Percentiles rank a stretch among this genome's conserved stretches.
Conservation (phyloP, 164 flowering plant genomes). For the Echeveria elegans region DNA sequence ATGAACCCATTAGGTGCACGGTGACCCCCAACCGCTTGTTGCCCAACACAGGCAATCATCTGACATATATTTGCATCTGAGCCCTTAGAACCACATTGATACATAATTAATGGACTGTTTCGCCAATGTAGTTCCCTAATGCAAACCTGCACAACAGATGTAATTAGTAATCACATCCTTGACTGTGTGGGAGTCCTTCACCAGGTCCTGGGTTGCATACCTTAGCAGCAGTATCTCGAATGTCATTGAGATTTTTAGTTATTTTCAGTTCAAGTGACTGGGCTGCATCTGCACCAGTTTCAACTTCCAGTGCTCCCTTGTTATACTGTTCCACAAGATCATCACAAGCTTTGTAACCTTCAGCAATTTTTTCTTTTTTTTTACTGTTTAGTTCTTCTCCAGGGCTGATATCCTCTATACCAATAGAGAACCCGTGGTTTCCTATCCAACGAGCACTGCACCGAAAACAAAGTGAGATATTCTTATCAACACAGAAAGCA, state of each 20-base stretch:
- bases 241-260: constrained; percentile 43
- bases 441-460: constrained; percentile 99
- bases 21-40: constrained; percentile 89
- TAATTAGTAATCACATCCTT: neutral
- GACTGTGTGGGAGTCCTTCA: neutral
- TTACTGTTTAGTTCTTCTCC: constrained; percentile 29
- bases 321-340: constrained; percentile 37
- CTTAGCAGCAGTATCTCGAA: constrained; percentile 58
- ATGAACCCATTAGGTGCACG: constrained; percentile 94
- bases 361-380: constrained; percentile 31
- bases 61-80: constrained; percentile 92
- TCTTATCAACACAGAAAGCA: neutral
- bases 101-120: neutral
- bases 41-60: constrained; percentile 98
- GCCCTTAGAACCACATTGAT: constrained; percentile 75
- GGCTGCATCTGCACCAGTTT: constrained; percentile 84
- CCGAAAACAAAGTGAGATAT: constrained; percentile 6
- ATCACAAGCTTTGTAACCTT: constrained; percentile 52
- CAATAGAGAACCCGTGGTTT: constrained; percentile 97
- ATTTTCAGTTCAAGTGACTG: constrained; percentile 76
- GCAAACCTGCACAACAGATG: constrained; percentile 47
- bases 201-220: constrained; percentile 23
- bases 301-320: constrained; percentile 47
- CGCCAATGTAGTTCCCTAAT: constrained; percentile 30
- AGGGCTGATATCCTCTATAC: constrained; percentile 96